Base-by-base conservation (phyloP, 306 rosid species). In the Lupinus albus region DNA sequence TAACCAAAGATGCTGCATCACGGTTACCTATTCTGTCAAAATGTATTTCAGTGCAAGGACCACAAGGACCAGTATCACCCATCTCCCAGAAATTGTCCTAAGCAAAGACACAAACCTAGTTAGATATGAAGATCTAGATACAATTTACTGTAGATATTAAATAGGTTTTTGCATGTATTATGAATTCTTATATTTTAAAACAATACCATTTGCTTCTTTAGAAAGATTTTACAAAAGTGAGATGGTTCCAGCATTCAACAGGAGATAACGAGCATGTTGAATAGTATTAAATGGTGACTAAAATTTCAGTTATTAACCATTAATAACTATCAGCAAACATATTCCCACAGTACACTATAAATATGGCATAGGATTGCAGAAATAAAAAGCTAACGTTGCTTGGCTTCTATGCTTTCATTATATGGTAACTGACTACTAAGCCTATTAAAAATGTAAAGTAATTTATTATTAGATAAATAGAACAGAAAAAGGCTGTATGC, bases 31-130 rank as follows among this genome's bases (percentile, higher is more conserved):
- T 72, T 80, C 97, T 85, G 70, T 93, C 99, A 76, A 82, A 93
- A 84, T 93, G 99, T 35, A 93, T 90, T 76, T 93, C 99, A 33
- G 95, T 90, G 82, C 99, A 93, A 65, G 99, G 99, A 72, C 99
- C 99, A 41, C 99, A 90, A 49, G 99, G 99, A 81, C 97, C 99
- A 30, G 96, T 90, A 52, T 93, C 97, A 21, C 99, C 99, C 99
- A 93, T 93, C 88, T 93, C 99, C 99, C 99, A 93, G 69, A 93
- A 93, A 81, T 93, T 93, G 83, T 93, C 97, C 99, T 90, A 71
- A 57, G 18, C 73, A 78, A 51, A 71, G 28, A 79, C 39, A 68
- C 21, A 63, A 67, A 70, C 17, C 66, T 28, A 70, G 25, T 76
- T 61, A 78, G 62, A 30, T 33, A 58, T 28, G 20, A 38, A 48